phyloP scores from a whole-genome alignment of 192 early-diverging fungal species.

The Thamnidium elegans region DNA sequence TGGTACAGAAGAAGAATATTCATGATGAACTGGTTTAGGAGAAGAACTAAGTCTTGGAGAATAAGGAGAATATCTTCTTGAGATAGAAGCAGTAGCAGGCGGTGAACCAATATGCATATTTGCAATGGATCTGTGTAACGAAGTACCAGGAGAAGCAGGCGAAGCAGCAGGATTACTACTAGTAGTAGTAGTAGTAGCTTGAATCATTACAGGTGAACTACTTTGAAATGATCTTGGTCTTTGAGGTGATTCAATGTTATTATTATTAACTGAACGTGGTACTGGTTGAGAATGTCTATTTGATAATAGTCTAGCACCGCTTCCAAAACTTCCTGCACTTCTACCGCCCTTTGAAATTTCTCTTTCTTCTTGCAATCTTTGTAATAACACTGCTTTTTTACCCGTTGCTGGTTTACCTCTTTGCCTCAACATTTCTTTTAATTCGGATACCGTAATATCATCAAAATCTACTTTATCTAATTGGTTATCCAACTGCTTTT shows the following conservation, averaged over 20 bases:
- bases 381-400: slow-evolving; percentile 69
- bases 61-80: slow-evolving; percentile 34
- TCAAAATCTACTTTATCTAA: slow-evolving; percentile 66
- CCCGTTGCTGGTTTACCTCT: slow-evolving; percentile 66
- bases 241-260: background rate
- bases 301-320: background rate
- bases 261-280: too few relatives aligned
- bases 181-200: background rate
- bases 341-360: slow-evolving; percentile 42
- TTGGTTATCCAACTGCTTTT: slow-evolving; percentile 59
- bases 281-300: background rate
- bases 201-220: background rate
- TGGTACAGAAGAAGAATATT: background rate
- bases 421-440: slow-evolving; percentile 70
- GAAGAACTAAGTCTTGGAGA: slow-evolving; percentile 17
- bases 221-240: background rate
- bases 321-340: slow-evolving; percentile 5
- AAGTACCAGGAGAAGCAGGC: slow-evolving; percentile 4
- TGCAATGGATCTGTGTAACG: slow-evolving; percentile 32
- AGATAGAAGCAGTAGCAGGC: slow-evolving; percentile 10
- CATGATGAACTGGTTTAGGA: too few relatives aligned
- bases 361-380: slow-evolving; percentile 62
- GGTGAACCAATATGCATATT: slow-evolving; percentile 35
- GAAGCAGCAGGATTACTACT: background rate
- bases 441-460: slow-evolving; percentile 70